Percentiles rank a stretch among this genome's conserved stretches.
Evolutionary conservation across 1,139 yeast species (phyloP).

Genomic region (Zygotorulaspora mrakii): DNA sequence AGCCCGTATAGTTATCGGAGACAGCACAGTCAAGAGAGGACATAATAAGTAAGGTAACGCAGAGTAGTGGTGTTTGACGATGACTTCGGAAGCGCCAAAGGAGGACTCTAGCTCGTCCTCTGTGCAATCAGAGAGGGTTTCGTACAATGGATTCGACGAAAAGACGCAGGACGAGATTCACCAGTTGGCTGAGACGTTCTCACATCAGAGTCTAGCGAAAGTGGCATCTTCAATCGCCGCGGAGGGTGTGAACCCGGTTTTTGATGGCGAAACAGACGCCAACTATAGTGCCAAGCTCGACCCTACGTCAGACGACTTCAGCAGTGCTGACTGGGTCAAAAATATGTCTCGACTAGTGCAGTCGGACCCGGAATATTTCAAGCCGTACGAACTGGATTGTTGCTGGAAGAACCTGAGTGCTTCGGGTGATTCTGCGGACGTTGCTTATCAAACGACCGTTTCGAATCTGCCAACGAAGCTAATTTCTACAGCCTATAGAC

Average conservation of each 20-base stretch:
- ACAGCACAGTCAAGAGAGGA: too few species aligned
- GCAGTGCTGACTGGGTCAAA: constrained; percentile 66
- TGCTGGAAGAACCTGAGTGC: constrained; percentile 67
- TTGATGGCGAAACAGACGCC: constrained; percentile 13
- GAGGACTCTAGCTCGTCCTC: constrained; percentile 4
- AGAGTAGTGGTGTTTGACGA: neutral
- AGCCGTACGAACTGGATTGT: constrained; percentile 62
- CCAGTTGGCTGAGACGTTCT: constrained; percentile 17
- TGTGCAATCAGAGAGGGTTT: constrained; percentile 11
- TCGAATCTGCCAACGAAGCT: constrained; percentile 44
- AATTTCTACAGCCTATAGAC: constrained; percentile 20
- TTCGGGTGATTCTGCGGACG: constrained; percentile 69
- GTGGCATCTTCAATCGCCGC: constrained; percentile 2
- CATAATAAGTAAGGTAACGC: neutral
- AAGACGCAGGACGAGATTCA: constrained; percentile 16
- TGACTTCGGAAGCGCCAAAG: constrained; percentile 5
- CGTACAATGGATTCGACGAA: constrained; percentile 22
- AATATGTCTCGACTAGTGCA: constrained; percentile 56
- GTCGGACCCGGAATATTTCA: constrained; percentile 61
- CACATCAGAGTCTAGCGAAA: constrained; percentile 7
- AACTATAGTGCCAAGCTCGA: constrained; percentile 47
- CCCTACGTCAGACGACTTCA: constrained; percentile 56
- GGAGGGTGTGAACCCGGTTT: constrained; percentile 26
- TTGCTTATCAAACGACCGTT: constrained; percentile 76
- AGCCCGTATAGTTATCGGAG: too few species aligned